A percentile compares a stretch with the other conserved stretches of the same genome.
Conservation (phyloP, 805 yeast genomes). For the Candida montana region DNA sequence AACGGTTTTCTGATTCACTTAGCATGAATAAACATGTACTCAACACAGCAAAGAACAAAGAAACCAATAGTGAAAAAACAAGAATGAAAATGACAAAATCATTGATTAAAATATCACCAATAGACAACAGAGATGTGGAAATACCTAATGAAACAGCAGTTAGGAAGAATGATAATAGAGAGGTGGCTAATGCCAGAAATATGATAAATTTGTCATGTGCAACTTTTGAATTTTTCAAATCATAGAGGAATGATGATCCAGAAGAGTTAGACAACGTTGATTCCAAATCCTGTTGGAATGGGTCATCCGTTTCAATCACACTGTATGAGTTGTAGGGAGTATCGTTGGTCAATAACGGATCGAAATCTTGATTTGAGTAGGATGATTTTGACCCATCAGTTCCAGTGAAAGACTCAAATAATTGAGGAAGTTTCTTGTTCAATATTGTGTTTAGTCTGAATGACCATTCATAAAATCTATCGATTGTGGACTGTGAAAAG, state of each 20-base stretch:
- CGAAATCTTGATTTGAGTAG: no score
- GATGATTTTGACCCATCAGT: no score
- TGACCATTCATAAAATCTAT: slow-evolving; percentile 24
- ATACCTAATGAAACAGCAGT: slow-evolving; percentile 42
- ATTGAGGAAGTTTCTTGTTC: slow-evolving; percentile 15
- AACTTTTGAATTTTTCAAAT: slow-evolving; percentile 2
- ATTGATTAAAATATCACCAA: slow-evolving; percentile 20
- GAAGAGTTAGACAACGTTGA: slow-evolving; percentile 12
- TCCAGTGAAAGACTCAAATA: slow-evolving; percentile 12
- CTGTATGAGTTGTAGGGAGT: slow-evolving; percentile 1
- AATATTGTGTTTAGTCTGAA: slow-evolving; percentile 10
- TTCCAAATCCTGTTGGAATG: slow-evolving; percentile 11
- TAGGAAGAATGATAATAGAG: slow-evolving; percentile 35
- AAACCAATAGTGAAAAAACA: slow-evolving; percentile 36
- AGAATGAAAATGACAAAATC: slow-evolving; percentile 28
- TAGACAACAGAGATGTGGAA: slow-evolving; percentile 26
- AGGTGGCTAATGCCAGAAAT: slow-evolving; percentile 37
- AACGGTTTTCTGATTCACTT: slow-evolving; percentile 26
- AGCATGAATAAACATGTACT: slow-evolving; percentile 41
- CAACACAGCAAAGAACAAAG: slow-evolving; percentile 37
- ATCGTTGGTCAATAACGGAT: slow-evolving; percentile 1
- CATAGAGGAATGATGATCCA: background rate
- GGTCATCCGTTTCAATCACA: background rate
- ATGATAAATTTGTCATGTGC: slow-evolving; percentile 40
- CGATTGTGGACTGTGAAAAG: slow-evolving; percentile 20